A percentile compares a stretch with the other conserved stretches of the same genome.
Conservation (phyloP, 2,329 filamentous ascomycete genomes). For the Chrysoporthe cubensis region DNA sequence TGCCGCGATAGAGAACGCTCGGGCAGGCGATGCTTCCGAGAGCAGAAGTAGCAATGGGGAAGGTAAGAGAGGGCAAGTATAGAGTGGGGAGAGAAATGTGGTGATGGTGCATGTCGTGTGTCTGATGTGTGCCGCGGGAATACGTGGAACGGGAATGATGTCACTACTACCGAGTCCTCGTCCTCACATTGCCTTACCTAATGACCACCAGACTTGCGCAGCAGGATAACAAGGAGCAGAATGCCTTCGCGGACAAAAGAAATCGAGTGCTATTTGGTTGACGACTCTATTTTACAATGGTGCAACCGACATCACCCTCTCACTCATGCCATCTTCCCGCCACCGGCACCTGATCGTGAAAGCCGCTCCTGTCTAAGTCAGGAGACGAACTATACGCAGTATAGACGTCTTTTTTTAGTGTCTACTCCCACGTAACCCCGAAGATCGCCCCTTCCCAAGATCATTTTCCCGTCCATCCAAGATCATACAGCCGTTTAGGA, state of each 20-base stretch:
- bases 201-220: background rate
- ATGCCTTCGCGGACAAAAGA: constrained; percentile 53
- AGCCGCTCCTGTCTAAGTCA: constrained; percentile 51
- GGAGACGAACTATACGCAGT: constrained; percentile 46
- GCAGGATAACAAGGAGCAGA: background rate
- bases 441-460: constrained; percentile 34
- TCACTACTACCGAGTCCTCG: constrained; percentile 16
- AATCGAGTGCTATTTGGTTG: constrained; percentile 66
- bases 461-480: constrained; percentile 38
- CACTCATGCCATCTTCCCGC: constrained; percentile 50
- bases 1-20: background rate
- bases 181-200: constrained; percentile 2
- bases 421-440: constrained; percentile 38
- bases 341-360: constrained; percentile 49
- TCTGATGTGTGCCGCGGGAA: background rate
- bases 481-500: constrained; percentile 48
- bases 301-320: constrained; percentile 51
- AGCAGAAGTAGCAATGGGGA: background rate
- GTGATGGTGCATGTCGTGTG: background rate
- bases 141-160: constrained; percentile 23
- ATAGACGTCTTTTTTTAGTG: constrained; percentile 50
- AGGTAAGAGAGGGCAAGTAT: background rate
- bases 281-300: constrained; percentile 67
- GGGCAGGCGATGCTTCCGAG: background rate
- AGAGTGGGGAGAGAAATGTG: too few relatives aligned